Percentiles rank a stretch among this genome's conserved stretches.
Evolutionary conservation across 371 early-diverging fungal genomes (phyloP).

Genomic region (Mortierella sp.): DNA sequence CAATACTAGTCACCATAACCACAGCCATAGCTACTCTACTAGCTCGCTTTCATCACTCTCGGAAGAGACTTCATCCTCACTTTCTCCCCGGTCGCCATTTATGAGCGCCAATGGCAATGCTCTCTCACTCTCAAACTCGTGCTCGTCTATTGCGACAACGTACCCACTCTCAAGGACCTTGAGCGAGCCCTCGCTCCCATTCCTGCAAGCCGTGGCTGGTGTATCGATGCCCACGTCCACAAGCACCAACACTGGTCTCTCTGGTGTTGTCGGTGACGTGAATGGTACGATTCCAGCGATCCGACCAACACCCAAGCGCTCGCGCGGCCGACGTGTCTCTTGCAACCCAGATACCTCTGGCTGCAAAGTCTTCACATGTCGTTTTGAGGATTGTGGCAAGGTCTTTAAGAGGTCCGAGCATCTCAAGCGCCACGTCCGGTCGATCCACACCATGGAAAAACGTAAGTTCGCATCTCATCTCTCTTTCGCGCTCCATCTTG

Average conservation of each 20-base stretch:
- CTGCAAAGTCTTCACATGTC: constrained; percentile 63
- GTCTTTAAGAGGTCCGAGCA: constrained; percentile 89
- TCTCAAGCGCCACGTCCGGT: constrained; percentile 80
- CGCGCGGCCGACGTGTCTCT: constrained; percentile 69
- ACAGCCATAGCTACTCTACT: constrained; percentile 42
- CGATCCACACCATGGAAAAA: constrained; percentile 68
- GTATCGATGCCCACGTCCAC: background rate
- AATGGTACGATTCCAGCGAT: background rate
- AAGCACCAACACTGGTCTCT: background rate
- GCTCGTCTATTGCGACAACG: constrained; percentile 22
- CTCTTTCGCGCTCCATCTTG: too few species aligned
- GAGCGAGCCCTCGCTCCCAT: constrained; percentile 46
- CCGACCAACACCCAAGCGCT: constrained; percentile 58
- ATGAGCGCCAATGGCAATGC: constrained; percentile 18
- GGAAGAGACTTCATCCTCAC: constrained; percentile 28
- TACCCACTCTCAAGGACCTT: constrained; percentile 43
- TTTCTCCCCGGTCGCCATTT: constrained; percentile 46
- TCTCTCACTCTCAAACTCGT: constrained; percentile 26
- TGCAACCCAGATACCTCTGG: constrained; percentile 59
- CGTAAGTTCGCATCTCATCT: constrained; percentile 52
- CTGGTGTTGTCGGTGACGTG: background rate
- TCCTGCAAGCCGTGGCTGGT: constrained; percentile 7
- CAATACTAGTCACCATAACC: constrained; percentile 9
- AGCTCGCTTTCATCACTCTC: constrained; percentile 29
- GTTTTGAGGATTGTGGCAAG: constrained; percentile 72